These are phyloP conservation scores for Aegle marmelos DNA, from an alignment of 345 rosid species.

Conservation along the genomic window DNA sequence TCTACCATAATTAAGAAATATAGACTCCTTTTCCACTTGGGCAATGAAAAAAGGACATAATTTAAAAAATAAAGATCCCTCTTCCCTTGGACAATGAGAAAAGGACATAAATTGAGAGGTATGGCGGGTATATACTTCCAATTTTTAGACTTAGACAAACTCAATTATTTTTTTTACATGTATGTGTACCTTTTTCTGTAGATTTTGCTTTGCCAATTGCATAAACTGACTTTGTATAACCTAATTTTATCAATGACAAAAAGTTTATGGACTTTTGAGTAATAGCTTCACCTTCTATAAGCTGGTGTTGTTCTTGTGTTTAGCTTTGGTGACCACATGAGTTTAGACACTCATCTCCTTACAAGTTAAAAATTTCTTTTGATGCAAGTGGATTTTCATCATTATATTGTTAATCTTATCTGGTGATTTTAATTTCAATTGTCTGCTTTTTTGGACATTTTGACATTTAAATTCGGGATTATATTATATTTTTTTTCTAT, in stretches of 20 bases:
- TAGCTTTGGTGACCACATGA: not conserved
- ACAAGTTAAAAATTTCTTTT: not conserved
- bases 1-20: not conserved
- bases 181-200: not conserved
- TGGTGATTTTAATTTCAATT: not conserved
- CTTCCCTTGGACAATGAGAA: not conserved
- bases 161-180: not conserved
- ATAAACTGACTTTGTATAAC: not conserved
- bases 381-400: not conserved
- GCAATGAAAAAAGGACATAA: too few relatives aligned
- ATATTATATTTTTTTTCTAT: not conserved
- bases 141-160: not conserved
- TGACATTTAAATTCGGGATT: not conserved
- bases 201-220: not conserved
- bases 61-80: too few relatives aligned
- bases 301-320: not conserved
- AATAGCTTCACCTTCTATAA: not conserved
- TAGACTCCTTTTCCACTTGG: not conserved
- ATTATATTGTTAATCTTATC: not conserved
- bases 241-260: not conserved
- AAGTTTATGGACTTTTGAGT: not conserved
- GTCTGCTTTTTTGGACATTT: not conserved
- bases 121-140: not conserved
- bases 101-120: not conserved
- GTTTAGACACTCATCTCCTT: not conserved